Conservation (phyloP, 768 basidiomycete species). For the Kwoniella heveanensis region DNA sequence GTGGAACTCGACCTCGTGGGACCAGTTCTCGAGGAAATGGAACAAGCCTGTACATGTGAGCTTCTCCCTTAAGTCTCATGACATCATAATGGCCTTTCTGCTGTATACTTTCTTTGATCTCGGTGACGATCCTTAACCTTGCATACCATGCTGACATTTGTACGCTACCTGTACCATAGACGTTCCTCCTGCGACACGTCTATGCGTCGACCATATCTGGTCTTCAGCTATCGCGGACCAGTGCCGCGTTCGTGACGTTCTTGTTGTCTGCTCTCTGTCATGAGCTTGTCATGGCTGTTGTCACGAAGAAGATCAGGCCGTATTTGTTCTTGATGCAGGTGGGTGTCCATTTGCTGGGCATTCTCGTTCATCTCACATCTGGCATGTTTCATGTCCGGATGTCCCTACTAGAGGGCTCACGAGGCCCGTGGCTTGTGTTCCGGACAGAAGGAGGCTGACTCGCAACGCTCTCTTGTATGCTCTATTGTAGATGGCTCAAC, state of each 20-base stretch:
- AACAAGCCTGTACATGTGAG: conserved; percentile 84
- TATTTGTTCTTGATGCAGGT: conserved; percentile 81
- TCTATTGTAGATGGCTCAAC: conserved; percentile 70
- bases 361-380: no score
- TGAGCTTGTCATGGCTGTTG: conserved; percentile 94
- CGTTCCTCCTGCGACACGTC: conserved; percentile 81
- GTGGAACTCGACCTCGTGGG: conserved; percentile 98
- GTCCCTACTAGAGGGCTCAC: no score
- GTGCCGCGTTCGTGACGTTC: conserved; percentile 93
- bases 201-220: conserved; percentile 83
- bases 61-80: background rate
- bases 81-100: no score
- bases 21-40: conserved; percentile 97
- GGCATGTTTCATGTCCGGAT: no score
- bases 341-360: conserved; percentile 32
- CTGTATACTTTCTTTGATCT: no score
- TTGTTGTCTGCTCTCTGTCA: conserved; percentile 84
- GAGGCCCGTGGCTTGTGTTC: background rate
- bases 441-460: background rate
- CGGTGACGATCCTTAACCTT: no score
- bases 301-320: conserved; percentile 87
- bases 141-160: conserved; percentile 1
- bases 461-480: background rate
- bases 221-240: conserved; percentile 70
- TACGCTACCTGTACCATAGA: conserved; percentile 29